phyloP scores from a whole-genome alignment of 2,329 filamentous ascomycete species.

The Botrytis hyacinthi region DNA sequence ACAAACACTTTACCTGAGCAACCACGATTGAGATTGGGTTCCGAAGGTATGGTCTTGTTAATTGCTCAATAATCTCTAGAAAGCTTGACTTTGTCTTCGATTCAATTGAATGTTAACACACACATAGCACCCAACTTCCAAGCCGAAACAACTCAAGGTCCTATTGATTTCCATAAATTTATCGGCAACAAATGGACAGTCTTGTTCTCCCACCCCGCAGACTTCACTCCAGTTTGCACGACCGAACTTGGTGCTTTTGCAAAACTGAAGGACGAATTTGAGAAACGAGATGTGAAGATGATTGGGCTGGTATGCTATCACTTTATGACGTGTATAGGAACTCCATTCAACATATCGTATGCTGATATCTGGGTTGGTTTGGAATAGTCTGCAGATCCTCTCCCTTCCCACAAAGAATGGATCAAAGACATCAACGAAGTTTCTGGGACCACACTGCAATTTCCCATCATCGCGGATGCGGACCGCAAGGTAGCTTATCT shows the following conservation, averaged over 20 bases:
- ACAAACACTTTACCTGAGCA: conserved; percentile 21
- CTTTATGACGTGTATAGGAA: not conserved
- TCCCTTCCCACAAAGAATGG: conserved; percentile 79
- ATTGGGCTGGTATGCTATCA: conserved; percentile 60
- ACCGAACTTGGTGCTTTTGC: conserved; percentile 77
- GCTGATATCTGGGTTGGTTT: not conserved
- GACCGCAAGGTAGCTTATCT: conserved; percentile 64
- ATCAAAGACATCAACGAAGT: conserved; percentile 82
- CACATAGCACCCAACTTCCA: conserved; percentile 70
- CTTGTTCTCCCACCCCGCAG: conserved; percentile 77
- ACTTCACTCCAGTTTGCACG: conserved; percentile 90
- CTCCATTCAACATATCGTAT: conserved; percentile 39
- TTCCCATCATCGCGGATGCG: conserved; percentile 78
- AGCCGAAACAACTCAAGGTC: conserved; percentile 71
- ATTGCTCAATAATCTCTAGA: not conserved
- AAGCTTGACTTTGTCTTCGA: not conserved
- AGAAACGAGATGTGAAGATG: conserved; percentile 79
- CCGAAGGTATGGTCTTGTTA: conserved; percentile 16
- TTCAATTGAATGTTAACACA: not conserved
- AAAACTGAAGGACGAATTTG: conserved; percentile 77
- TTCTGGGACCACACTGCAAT: conserved; percentile 62
- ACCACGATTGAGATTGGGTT: conserved; percentile 25
- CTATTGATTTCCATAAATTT: conserved; percentile 77
- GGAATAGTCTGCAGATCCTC: conserved; percentile 66
- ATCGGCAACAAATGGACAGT: conserved; percentile 73